phyloP scores from a whole-genome alignment of 306 rosid species.

The Sindora glabra region DNA sequence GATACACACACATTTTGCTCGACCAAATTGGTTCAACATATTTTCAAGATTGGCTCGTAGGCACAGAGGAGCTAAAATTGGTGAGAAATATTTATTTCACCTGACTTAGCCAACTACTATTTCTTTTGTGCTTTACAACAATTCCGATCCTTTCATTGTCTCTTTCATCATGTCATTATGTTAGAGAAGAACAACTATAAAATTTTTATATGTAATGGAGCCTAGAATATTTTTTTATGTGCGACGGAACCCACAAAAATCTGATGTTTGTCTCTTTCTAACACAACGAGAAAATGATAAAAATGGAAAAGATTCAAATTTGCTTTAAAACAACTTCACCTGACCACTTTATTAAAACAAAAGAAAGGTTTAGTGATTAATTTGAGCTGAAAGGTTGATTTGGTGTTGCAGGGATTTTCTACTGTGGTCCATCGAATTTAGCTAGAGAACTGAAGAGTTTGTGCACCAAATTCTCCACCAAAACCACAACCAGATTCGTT shows the following conservation, averaged over 20 bases:
- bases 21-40: constrained; percentile 74
- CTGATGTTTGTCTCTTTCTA: too few relatives aligned
- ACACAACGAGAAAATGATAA: too few relatives aligned
- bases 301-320: too few relatives aligned
- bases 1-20: constrained; percentile 70
- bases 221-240: too few relatives aligned
- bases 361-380: background rate
- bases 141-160: background rate
- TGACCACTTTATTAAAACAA: background rate
- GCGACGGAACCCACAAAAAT: too few relatives aligned
- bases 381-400: constrained; percentile 12
- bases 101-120: too few relatives aligned
- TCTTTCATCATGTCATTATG: too few relatives aligned
- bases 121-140: background rate
- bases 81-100: constrained; percentile 53
- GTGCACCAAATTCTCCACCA: background rate
- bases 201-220: too few relatives aligned
- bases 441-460: constrained; percentile 16
- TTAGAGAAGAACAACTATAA: too few relatives aligned
- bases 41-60: constrained; percentile 60
- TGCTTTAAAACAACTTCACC: too few relatives aligned
- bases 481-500: constrained; percentile 73
- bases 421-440: constrained; percentile 66
- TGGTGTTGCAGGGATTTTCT: constrained; percentile 64
- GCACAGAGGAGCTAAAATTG: constrained; percentile 66